Conservation (phyloP, 306 rosid genomes). For the Acacia crassicarpa region DNA sequence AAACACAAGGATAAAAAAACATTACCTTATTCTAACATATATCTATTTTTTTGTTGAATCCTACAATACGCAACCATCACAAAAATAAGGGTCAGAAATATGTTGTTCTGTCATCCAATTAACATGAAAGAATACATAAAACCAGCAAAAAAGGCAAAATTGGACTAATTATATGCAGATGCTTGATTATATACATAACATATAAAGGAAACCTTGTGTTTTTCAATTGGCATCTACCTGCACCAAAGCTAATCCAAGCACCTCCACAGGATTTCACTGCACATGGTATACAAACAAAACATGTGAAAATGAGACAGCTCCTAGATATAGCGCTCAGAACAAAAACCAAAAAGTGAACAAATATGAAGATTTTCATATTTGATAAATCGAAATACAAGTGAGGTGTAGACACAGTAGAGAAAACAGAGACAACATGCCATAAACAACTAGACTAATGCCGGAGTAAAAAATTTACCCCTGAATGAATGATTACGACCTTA, state of each 20-base stretch:
- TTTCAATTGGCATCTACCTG: conserved; percentile 64
- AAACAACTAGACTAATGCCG: neutral
- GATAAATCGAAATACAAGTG: neutral
- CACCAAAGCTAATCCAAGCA: conserved; percentile 32
- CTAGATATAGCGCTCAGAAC: neutral
- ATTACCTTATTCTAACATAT: conserved; percentile 87
- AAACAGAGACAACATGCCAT: neutral
- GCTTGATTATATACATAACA: conserved; percentile 9
- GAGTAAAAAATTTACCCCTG: neutral
- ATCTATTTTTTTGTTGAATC: conserved; percentile 67
- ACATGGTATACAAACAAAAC: conserved; percentile 18
- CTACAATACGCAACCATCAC: conserved; percentile 52
- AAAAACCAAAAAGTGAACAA: neutral
- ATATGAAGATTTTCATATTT: neutral
- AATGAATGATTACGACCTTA: neutral
- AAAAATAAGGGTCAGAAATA: conserved; percentile 26
- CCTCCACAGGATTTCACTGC: conserved; percentile 41
- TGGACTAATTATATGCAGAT: conserved; percentile 1
- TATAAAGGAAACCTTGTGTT: conserved; percentile 41
- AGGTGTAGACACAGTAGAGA: neutral
- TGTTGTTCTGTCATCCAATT: neutral
- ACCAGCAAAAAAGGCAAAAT: conserved; percentile 9
- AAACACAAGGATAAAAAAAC: conserved; percentile 18
- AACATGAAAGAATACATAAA: neutral
- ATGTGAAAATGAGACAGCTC: conserved; percentile 17